Evolutionary conservation across 495 filamentous ascomycete genomes (phyloP).

Genomic region (Aspergillus avenaceus): DNA sequence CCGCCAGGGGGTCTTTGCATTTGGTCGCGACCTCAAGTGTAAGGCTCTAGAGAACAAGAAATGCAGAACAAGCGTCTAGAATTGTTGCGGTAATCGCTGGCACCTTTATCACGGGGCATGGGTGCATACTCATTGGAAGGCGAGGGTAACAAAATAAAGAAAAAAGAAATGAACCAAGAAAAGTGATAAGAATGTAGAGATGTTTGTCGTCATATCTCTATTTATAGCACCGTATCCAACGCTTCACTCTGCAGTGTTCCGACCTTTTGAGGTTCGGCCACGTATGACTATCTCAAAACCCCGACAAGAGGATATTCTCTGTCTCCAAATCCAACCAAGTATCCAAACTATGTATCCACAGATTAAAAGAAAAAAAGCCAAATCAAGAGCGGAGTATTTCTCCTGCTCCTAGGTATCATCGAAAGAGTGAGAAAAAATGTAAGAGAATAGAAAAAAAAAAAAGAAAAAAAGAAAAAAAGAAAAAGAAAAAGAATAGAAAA

Average conservation of each 20-base stretch:
- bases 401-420: slow-evolving; percentile 10
- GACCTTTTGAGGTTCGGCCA: background rate
- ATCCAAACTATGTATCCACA: background rate
- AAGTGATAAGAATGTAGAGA: background rate
- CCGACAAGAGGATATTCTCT: background rate
- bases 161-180: background rate
- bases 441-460: slow-evolving; percentile 4
- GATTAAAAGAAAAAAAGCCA: slow-evolving; percentile 3
- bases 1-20: no score
- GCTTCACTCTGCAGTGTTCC: background rate
- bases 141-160: background rate
- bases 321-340: background rate
- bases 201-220: slow-evolving; percentile 7
- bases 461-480: slow-evolving; percentile 1
- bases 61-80: slow-evolving; percentile 20
- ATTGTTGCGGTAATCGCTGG: slow-evolving; percentile 6
- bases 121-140: background rate
- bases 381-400: slow-evolving; percentile 8
- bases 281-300: background rate
- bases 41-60: background rate
- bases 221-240: slow-evolving; percentile 1
- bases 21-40: no score
- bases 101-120: no score
- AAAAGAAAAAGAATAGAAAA: slow-evolving; percentile 3
- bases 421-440: slow-evolving; percentile 7